Evolutionary conservation across 257 asterid species (phyloP), one percentile per base, ranked within the genome.

Genomic region (Penstemon davidsonii): DNA sequence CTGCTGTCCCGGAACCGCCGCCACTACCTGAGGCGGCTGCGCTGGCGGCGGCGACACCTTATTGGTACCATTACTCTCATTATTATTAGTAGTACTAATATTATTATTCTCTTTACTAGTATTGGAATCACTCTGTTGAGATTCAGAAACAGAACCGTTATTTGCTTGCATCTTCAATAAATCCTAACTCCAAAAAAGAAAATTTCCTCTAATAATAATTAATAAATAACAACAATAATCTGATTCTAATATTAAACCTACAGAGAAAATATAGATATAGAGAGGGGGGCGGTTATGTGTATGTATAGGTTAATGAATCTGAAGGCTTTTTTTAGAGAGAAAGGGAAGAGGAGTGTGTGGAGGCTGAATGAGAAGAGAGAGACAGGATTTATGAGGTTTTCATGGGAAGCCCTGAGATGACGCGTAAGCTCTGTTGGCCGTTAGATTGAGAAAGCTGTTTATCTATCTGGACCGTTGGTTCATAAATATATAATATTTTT

Each of bases 361-460:
- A 86, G 88, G 84, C 85, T 79, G 73, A 65, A 65, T 4, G 77
- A 68, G 44, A 75, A 77, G 38, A 7, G 85, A 73, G 15, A 4
- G 15, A 4, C 10, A 9, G 18, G 60, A 55, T 39, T 55, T 80
- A 81, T 74, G 82, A 78, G 84, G 82, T 80, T 75, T 83, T 72
- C 80, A 75, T 73, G 82, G 87, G 80, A 73, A 67, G 85, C 90
- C 85, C 79, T 79, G 83, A 67, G 78, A 74, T 66, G 79, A 85
- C 74, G 82, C 66, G 70, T 55, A 62, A 38, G 18, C 58, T 15
- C 78, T 66, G 43, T 7, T 9, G 59, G 64, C 84, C 89, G 81
- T 86, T 64, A 54, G 92, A 86, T 86, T 0, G 1, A 44, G 33
- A 5, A 3, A 40, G 51, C 54, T 9, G 41, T 55, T 51, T 25